Conservation (phyloP, 2,329 filamentous ascomycete genomes). For the Talaromyces islandicus region DNA sequence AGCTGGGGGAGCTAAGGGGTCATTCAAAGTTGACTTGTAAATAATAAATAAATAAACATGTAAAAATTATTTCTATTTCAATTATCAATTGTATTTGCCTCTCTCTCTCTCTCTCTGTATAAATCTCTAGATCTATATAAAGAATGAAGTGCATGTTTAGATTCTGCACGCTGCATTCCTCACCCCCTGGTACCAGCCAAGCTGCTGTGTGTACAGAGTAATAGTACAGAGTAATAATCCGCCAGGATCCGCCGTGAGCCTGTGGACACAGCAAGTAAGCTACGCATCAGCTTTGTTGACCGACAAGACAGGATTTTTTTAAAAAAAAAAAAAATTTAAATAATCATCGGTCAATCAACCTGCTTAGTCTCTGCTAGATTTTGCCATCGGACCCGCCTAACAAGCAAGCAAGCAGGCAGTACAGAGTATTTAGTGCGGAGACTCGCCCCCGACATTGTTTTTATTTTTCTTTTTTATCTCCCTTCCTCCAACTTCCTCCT, state of each 20-base stretch:
- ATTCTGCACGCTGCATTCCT: neutral
- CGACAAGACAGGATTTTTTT: neutral
- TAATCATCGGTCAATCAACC: neutral
- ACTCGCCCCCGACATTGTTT: neutral
- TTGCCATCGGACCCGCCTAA: slow-evolving; percentile 4
- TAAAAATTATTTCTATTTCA: too few relatives aligned
- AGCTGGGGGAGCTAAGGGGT: neutral
- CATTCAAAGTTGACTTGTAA: too few relatives aligned
- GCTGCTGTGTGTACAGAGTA: neutral
- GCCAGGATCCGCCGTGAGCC: neutral
- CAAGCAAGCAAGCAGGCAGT: neutral
- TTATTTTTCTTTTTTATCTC: neutral
- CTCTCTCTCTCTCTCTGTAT: too few relatives aligned
- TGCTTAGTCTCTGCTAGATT: neutral
- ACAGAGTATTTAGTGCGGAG: slow-evolving; percentile 7
- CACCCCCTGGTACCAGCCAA: neutral
- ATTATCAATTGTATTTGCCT: too few relatives aligned
- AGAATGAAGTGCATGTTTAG: neutral
- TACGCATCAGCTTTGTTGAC: neutral
- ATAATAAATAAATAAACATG: too few relatives aligned
- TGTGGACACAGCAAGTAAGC: slow-evolving; percentile 2
- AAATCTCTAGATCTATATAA: neutral
- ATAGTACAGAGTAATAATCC: neutral
- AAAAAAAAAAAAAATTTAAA: neutral
- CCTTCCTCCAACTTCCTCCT: neutral